Evolutionary conservation across 2,329 filamentous ascomycete species (phyloP), one percentile per base, ranked within the genome.

Genomic region (Biscogniauxia sp.): DNA sequence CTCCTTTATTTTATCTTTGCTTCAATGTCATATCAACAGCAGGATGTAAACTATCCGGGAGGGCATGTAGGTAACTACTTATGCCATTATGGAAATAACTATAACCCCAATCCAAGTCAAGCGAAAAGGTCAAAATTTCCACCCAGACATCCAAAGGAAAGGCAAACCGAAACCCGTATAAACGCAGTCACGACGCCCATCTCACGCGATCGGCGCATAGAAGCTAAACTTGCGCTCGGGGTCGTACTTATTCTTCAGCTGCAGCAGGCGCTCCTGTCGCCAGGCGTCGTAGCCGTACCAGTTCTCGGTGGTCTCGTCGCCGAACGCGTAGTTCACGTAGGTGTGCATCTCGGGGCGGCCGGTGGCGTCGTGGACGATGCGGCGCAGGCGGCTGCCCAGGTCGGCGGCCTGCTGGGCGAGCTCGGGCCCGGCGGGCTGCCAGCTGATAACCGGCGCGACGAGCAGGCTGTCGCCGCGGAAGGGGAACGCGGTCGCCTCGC

Each of bases 201-300:
- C 37, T 17, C 7, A 45, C 37, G 55, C 60, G 32, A 70, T 68
- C 3, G 68, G 66, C 7, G 65, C 68, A 54, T 68, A 75, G 65
- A 57, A 77, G 59, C 65, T 70, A 56, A 74, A 76, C 50, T 67
- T 68, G 19, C 68, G 54, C 17, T 66, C 37, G 8, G 71, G 74
- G 57, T 77, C 75, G 62, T 75, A 76, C 61, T 70, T 72, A 52
- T 67, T 66, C 65, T 76, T 78, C 59, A 77, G 61, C 20, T 64
- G 67, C 60, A 68, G 69, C 63, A 78, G 68, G 53, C 71, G 74
- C 56, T 74, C 69, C 59, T 75, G 68, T 26, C 76, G 70, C 75
- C 76, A 78, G 55, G 66, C 61, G 55, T 78, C 76, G 61, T 72
- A 73, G 51, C 75, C 77, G 64, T 79, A 78, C 67, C 72, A 62